Evolutionary conservation across 371 early-diverging fungal genomes (phyloP).

Genomic region (Mortierella sp.): DNA sequence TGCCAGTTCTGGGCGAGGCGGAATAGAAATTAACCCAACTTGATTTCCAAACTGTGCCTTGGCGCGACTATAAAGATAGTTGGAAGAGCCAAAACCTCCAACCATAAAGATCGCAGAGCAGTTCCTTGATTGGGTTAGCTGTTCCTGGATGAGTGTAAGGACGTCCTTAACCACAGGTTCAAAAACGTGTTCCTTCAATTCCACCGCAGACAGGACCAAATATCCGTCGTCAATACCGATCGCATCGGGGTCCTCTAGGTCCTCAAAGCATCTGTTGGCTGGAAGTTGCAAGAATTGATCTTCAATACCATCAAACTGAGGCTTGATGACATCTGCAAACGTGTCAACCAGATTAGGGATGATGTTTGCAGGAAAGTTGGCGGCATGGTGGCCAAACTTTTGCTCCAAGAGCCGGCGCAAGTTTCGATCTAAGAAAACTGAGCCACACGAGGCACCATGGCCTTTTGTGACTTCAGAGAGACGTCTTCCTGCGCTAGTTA

Average conservation of each 20-base stretch:
- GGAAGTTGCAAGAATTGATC: constrained; percentile 66
- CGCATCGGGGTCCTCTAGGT: constrained; percentile 64
- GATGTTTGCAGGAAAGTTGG: constrained; percentile 65
- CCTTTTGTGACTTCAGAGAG: constrained; percentile 70
- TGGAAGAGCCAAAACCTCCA: constrained; percentile 68
- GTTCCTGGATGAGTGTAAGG: constrained; percentile 60
- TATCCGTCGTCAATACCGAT: constrained; percentile 70
- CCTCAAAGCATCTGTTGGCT: constrained; percentile 61
- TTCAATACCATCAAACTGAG: constrained; percentile 67
- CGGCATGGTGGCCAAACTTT: constrained; percentile 62
- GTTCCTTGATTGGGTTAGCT: constrained; percentile 47
- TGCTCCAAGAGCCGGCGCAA: constrained; percentile 67
- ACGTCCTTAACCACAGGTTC: constrained; percentile 68
- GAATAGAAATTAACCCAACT: constrained; percentile 49
- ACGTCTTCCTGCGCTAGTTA: constrained; percentile 50
- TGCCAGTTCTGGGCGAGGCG: constrained; percentile 54
- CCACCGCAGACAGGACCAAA: constrained; percentile 62
- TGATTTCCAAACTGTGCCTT: constrained; percentile 53
- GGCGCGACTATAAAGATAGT: constrained; percentile 59
- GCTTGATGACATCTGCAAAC: constrained; percentile 66
- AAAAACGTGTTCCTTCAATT: constrained; percentile 66
- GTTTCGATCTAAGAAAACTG: constrained; percentile 68
- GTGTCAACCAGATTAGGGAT: constrained; percentile 69
- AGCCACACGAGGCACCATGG: constrained; percentile 69
- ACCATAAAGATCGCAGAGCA: constrained; percentile 63